Evolutionary conservation across 805 yeast species (phyloP).

Genomic region (Ascoidea tarda): DNA sequence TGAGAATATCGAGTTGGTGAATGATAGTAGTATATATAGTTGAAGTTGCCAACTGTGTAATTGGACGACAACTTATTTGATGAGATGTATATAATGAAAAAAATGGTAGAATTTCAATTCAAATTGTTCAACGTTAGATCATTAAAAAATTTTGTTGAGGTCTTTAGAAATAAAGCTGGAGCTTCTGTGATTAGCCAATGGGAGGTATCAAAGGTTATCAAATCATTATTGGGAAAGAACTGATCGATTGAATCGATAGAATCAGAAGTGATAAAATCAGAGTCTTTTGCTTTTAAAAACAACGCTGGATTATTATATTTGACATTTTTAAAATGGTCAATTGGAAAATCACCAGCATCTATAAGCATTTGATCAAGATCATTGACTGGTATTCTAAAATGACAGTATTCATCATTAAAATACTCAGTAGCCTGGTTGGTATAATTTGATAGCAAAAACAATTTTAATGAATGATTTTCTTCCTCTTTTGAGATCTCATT

Average conservation of each 20-base stretch:
- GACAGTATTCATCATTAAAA: slow-evolving; percentile 16
- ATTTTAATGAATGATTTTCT: slow-evolving; percentile 14
- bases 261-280: slow-evolving; percentile 25
- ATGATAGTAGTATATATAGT: no score
- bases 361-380: slow-evolving; percentile 14
- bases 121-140: not conserved
- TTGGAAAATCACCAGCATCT: slow-evolving; percentile 22
- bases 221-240: slow-evolving; percentile 14
- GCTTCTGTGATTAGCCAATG: slow-evolving; percentile 17
- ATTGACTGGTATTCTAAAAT: slow-evolving; percentile 21
- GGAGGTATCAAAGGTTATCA: slow-evolving; percentile 17
- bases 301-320: slow-evolving; percentile 21
- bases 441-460: slow-evolving; percentile 26
- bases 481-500: slow-evolving; percentile 14
- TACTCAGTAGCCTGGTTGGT: slow-evolving; percentile 17
- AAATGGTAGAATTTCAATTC: no score
- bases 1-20: no score
- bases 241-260: slow-evolving; percentile 12
- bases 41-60: no score
- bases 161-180: slow-evolving; percentile 6
- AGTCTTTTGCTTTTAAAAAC: slow-evolving; percentile 28
- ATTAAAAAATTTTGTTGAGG: slow-evolving; percentile 4
- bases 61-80: no score
- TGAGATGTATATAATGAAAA: no score
- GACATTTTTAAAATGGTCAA: slow-evolving; percentile 11